Conservation (phyloP, 805 yeast species). For the Starmerella sp. region DNA sequence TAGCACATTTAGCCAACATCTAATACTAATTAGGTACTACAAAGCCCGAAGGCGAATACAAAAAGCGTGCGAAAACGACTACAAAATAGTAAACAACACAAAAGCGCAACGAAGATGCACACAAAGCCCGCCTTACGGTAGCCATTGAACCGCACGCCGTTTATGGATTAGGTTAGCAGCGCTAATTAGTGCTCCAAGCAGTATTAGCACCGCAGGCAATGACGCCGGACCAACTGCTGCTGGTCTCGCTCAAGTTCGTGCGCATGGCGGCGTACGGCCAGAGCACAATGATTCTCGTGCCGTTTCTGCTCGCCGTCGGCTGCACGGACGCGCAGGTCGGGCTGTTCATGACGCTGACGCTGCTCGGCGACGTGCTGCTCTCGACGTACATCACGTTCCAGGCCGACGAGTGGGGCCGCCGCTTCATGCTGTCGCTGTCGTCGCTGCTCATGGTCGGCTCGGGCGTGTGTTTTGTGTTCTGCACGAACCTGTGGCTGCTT, state of each 20-base stretch:
- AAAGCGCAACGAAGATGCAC: no score
- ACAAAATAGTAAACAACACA: no score
- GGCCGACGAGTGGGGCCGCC: conserved; percentile 60
- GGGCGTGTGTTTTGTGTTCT: conserved; percentile 53
- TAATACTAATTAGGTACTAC: no score
- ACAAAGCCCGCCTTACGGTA: no score
- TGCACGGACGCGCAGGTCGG: conserved; percentile 55
- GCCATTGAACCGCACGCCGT: no score
- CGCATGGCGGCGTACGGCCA: conserved; percentile 67
- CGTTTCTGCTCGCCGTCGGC: conserved; percentile 47
- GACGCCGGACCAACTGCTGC: conserved; percentile 43
- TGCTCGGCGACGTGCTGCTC: conserved; percentile 65
- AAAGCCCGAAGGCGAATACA: no score
- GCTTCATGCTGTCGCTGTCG: conserved; percentile 52
- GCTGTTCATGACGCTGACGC: conserved; percentile 66
- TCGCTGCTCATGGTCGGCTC: conserved; percentile 55
- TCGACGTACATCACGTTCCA: conserved; percentile 66
- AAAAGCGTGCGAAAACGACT: no score
- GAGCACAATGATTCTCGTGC: conserved; percentile 65
- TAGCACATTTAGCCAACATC: no score
- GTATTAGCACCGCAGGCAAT: background rate
- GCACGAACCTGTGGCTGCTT: conserved; percentile 43
- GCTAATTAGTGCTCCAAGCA: background rate
- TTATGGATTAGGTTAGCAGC: background rate
- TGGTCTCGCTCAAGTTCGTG: conserved; percentile 59